These are phyloP conservation scores for Prunus davidiana DNA, from an alignment of 306 rosid species.

Conservation along the genomic window DNA sequence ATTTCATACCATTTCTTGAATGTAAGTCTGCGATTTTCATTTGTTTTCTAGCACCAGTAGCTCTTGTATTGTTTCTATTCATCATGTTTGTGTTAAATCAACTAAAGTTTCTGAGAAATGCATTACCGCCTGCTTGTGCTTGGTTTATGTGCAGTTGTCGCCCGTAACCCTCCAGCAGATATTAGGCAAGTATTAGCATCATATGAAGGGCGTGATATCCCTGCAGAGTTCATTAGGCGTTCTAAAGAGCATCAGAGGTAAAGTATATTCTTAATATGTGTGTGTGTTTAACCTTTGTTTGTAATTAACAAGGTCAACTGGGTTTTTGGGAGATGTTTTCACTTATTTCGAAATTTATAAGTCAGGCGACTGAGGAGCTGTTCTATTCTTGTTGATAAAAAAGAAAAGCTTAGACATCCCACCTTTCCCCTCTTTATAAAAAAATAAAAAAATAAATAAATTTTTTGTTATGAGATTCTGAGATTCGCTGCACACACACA, in stretches of 20 bases:
- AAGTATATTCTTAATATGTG: neutral
- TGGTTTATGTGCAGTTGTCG: slow-evolving; percentile 67
- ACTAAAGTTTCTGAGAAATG: slow-evolving; percentile 16
- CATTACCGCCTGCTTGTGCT: slow-evolving; percentile 19
- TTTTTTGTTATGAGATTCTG: neutral
- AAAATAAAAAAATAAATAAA: too few relatives aligned
- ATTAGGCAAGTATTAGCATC: slow-evolving; percentile 81
- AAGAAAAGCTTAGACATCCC: neutral
- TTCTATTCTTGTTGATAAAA: neutral
- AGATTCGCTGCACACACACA: neutral
- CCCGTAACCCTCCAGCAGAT: slow-evolving; percentile 84
- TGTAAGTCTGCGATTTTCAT: slow-evolving; percentile 48
- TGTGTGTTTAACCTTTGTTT: neutral
- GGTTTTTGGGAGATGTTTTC: neutral
- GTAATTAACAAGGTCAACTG: neutral
- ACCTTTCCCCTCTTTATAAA: neutral
- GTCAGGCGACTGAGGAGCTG: neutral
- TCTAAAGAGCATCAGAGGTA: slow-evolving; percentile 79
- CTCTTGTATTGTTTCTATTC: neutral
- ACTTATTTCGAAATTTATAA: neutral
- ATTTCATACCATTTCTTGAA: slow-evolving; percentile 90
- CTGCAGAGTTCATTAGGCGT: slow-evolving; percentile 79
- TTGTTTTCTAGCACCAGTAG: slow-evolving; percentile 10
- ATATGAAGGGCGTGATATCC: slow-evolving; percentile 80
- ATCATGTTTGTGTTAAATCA: neutral